phyloP scores from a whole-genome alignment of 2,329 filamentous ascomycete species.

The Talaromyces sp. region DNA sequence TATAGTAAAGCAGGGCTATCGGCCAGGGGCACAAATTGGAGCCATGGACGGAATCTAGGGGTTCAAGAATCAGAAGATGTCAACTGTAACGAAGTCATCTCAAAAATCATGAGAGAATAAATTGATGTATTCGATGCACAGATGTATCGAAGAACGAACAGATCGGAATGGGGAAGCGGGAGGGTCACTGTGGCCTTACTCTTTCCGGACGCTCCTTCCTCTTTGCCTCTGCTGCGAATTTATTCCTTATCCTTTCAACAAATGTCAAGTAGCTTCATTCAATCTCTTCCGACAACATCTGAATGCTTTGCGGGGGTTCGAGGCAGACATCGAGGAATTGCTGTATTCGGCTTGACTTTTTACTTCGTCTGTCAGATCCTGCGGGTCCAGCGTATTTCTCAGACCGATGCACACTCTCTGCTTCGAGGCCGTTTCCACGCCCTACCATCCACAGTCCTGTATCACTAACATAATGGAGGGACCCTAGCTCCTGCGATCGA shows the following conservation, averaged over 20 bases:
- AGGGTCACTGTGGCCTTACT: conserved; percentile 7
- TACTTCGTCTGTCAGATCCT: background rate
- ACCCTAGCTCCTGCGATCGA: background rate
- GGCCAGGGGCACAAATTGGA: background rate
- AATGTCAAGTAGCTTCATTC: background rate
- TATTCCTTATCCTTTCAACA: background rate
- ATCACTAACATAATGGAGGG: background rate
- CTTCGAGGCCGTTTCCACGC: too few species aligned
- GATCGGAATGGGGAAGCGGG: conserved; percentile 6
- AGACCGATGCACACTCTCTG: conserved; percentile 25
- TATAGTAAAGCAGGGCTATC: background rate
- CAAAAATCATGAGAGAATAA: background rate
- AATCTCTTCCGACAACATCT: background rate
- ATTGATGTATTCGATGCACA: background rate
- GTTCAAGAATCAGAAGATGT: background rate
- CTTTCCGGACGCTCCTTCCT: conserved; percentile 5
- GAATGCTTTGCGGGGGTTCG: background rate
- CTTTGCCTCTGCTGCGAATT: background rate
- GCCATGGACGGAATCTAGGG: background rate
- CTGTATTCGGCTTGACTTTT: conserved; percentile 7
- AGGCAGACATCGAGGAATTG: conserved; percentile 4
- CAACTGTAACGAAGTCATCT: background rate
- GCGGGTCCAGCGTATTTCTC: conserved; percentile 31
- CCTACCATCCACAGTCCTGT: background rate
- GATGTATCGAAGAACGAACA: background rate